Evolutionary conservation across 768 basidiomycete species (phyloP).

Genomic region (Sarcodon aspratus): DNA sequence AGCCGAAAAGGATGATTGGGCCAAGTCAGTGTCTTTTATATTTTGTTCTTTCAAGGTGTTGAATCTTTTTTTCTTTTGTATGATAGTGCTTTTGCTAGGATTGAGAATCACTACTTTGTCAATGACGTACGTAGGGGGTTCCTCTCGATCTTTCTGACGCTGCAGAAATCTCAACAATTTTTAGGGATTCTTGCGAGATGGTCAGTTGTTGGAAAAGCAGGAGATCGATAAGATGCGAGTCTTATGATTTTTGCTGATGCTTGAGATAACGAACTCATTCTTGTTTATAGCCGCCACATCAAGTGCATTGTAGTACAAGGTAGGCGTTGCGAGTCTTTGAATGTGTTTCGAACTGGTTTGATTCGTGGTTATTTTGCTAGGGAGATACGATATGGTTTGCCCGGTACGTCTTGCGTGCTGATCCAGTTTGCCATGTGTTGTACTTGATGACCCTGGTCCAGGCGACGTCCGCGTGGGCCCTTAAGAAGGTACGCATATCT

Average conservation of each 20-base stretch:
- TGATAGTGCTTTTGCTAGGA: constrained; percentile 72
- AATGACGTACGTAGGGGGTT: constrained; percentile 41
- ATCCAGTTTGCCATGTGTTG: not conserved
- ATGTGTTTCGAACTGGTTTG: no score
- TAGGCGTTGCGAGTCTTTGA: not conserved
- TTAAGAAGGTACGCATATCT: constrained; percentile 55
- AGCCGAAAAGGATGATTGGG: constrained; percentile 64
- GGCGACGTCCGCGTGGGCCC: constrained; percentile 70
- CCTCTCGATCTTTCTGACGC: not conserved
- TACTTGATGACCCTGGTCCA: constrained; percentile 12
- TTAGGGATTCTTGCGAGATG: constrained; percentile 80
- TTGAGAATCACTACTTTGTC: constrained; percentile 88
- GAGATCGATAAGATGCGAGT: constrained; percentile 80
- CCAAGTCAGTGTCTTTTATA: constrained; percentile 39
- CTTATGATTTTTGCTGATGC: not conserved
- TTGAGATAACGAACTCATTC: not conserved
- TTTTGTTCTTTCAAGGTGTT: not conserved
- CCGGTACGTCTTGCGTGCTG: constrained; percentile 35
- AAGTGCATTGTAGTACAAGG: constrained; percentile 78
- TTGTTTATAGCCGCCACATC: constrained; percentile 64
- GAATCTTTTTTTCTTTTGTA: no score
- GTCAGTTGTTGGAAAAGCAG: constrained; percentile 75
- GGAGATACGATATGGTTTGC: constrained; percentile 80
- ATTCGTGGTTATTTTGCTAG: no score
- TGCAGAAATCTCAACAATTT: not conserved